phyloP scores from a whole-genome alignment of 2,329 filamentous ascomycete species.

The Phyllosticta citribraziliensis region DNA sequence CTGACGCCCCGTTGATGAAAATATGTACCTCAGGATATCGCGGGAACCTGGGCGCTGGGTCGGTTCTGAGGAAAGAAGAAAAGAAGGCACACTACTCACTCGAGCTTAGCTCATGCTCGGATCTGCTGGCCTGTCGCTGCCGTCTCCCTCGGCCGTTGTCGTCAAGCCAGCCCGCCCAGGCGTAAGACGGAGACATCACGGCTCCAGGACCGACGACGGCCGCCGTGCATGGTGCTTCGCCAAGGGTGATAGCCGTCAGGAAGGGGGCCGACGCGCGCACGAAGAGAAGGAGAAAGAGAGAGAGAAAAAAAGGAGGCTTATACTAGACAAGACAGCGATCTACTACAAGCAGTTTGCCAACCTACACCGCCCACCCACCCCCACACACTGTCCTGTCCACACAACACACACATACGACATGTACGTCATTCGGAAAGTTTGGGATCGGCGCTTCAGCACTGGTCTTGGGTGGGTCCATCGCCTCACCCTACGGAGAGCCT shows the following conservation, averaged over 20 bases:
- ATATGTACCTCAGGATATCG: not conserved
- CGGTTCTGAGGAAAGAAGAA: not conserved
- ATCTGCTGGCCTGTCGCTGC: not conserved
- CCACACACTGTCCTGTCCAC: not conserved
- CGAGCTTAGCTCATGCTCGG: not conserved
- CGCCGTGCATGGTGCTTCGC: not conserved
- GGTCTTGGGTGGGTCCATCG: not conserved
- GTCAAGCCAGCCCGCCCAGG: not conserved
- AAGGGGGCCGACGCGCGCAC: not conserved
- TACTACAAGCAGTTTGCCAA: not conserved
- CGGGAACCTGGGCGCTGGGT: no score
- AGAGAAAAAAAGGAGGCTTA: not conserved
- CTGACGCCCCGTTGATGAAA: not conserved
- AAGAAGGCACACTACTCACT: not conserved
- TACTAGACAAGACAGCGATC: not conserved
- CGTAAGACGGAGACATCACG: not conserved
- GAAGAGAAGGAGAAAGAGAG: not conserved
- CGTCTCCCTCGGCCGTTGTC: not conserved
- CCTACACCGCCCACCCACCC: no score
- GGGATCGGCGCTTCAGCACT: not conserved
- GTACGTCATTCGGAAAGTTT: not conserved
- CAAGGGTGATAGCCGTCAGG: not conserved
- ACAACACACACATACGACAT: not conserved
- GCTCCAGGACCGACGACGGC: not conserved
- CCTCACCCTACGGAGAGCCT: not conserved